These are phyloP conservation scores for Castanea sativa DNA, from an alignment of 306 rosid species.

Conservation along the genomic window DNA sequence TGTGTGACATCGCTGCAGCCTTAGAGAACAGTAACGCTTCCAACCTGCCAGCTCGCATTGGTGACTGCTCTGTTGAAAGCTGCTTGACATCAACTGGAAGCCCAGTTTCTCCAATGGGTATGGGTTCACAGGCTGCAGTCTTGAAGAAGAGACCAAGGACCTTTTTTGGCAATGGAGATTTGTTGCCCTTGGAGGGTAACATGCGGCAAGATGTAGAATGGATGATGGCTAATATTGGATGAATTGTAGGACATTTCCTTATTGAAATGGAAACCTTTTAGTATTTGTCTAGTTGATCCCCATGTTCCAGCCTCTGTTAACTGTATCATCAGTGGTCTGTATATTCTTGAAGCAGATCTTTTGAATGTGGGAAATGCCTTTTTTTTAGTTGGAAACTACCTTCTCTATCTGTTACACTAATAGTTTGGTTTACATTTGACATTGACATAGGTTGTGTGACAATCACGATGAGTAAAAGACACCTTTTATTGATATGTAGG, in stretches of 20 bases:
- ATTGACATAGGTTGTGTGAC: not conserved
- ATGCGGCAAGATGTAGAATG: slow-evolving; percentile 49
- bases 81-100: slow-evolving; percentile 43
- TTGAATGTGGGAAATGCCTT: slow-evolving; percentile 12
- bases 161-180: slow-evolving; percentile 39
- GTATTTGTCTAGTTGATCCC: slow-evolving; percentile 15
- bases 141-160: slow-evolving; percentile 52
- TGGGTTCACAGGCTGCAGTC: slow-evolving; percentile 27
- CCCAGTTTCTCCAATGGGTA: slow-evolving; percentile 41
- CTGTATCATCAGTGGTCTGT: slow-evolving; percentile 24
- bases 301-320: slow-evolving; percentile 2
- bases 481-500: not conserved
- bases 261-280: not conserved
- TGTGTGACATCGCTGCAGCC: slow-evolving; percentile 38
- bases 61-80: slow-evolving; percentile 48
- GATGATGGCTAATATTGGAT: slow-evolving; percentile 53
- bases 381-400: slow-evolving; percentile 1
- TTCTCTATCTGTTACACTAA: not conserved
- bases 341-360: slow-evolving; percentile 26
- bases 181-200: slow-evolving; percentile 39
- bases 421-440: not conserved
- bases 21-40: slow-evolving; percentile 28
- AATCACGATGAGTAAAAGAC: not conserved
- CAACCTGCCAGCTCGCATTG: slow-evolving; percentile 26
- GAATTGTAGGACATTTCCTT: slow-evolving; percentile 12